Evolutionary conservation across 2,329 filamentous ascomycete genomes (phyloP).

Genomic region (Microdochium paspali): DNA sequence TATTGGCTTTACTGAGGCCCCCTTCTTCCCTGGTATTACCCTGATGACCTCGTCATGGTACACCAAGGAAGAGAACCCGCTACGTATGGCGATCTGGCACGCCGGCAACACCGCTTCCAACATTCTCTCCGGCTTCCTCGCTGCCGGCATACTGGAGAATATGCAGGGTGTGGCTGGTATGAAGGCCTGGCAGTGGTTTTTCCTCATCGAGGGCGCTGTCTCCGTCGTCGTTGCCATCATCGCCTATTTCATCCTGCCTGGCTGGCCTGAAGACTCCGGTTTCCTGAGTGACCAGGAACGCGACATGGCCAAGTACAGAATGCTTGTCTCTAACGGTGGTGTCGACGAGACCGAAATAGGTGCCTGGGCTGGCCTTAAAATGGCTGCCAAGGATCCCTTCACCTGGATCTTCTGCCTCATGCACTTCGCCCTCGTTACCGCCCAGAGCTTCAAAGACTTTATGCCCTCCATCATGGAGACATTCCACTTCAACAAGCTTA

Average conservation of each 20-base stretch:
- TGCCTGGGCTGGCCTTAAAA: conserved; percentile 23
- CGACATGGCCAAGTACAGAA: conserved; percentile 25
- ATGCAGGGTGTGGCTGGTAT: conserved; percentile 27
- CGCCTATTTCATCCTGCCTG: conserved; percentile 26
- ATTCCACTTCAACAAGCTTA: conserved; percentile 14
- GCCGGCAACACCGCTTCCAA: conserved; percentile 34
- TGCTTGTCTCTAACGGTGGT: conserved; percentile 24
- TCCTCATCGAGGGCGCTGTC: conserved; percentile 29
- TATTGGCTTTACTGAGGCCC: conserved; percentile 18
- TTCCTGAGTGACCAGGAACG: conserved; percentile 30
- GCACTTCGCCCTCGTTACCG: conserved; percentile 33
- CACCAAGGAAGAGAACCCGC: conserved; percentile 29
- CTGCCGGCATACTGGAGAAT: conserved; percentile 31
- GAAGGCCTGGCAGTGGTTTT: conserved; percentile 34
- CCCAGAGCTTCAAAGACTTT: conserved; percentile 29
- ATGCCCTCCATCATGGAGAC: conserved; percentile 26
- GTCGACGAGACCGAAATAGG: conserved; percentile 22
- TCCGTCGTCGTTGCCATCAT: conserved; percentile 22
- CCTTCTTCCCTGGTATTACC: conserved; percentile 36
- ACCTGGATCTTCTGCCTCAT: conserved; percentile 28
- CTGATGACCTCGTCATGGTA: conserved; percentile 36
- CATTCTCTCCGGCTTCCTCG: conserved; percentile 32
- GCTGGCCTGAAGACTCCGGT: conserved; percentile 24
- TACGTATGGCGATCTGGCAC: conserved; percentile 31
- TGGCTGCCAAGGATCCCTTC: conserved; percentile 23